Percentiles rank a stretch among this genome's conserved stretches.
These are phyloP conservation scores for Fagopyrum tataricum DNA, from an alignment of 148 eudicot species.

Conservation along the genomic window DNA sequence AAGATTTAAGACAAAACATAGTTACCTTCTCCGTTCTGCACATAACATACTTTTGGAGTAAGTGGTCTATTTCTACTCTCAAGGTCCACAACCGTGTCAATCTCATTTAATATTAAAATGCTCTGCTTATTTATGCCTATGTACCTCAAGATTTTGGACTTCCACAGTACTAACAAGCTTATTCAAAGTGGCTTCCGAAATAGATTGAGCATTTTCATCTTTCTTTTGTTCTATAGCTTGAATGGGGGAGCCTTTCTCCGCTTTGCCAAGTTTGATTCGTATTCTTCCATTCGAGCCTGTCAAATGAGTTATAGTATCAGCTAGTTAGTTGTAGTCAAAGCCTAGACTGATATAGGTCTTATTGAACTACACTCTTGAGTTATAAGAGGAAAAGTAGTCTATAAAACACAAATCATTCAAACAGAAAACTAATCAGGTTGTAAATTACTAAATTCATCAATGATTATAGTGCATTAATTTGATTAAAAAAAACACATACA, in stretches of 20 bases:
- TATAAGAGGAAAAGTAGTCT: not conserved
- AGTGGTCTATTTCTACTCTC: too few relatives aligned
- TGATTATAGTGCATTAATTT: too few relatives aligned
- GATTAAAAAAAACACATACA: too few relatives aligned
- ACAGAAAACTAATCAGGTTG: not conserved
- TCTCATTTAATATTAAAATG: not conserved
- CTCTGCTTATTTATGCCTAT: not conserved
- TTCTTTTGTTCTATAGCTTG: slow-evolving; percentile 13
- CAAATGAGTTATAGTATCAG: not conserved
- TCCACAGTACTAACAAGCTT: slow-evolving; percentile 67
- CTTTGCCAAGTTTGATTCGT: not conserved
- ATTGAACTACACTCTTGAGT: not conserved
- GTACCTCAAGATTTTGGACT: slow-evolving; percentile 49
- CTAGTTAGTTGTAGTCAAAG: not conserved
- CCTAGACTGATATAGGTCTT: not conserved
- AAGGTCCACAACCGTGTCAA: too few relatives aligned
- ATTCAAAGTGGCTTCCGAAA: slow-evolving; percentile 50
- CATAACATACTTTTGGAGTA: too few relatives aligned
- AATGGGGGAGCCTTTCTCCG: not conserved
- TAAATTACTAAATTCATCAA: not conserved
- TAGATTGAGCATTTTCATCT: slow-evolving; percentile 38
- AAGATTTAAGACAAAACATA: not conserved
- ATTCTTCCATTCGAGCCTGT: not conserved
- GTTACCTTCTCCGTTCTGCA: slow-evolving; percentile 98
- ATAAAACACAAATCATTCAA: not conserved